Evolutionary conservation across 495 filamentous ascomycete genomes (phyloP).

Genomic region (Friedmanniomyces endolithicus): DNA sequence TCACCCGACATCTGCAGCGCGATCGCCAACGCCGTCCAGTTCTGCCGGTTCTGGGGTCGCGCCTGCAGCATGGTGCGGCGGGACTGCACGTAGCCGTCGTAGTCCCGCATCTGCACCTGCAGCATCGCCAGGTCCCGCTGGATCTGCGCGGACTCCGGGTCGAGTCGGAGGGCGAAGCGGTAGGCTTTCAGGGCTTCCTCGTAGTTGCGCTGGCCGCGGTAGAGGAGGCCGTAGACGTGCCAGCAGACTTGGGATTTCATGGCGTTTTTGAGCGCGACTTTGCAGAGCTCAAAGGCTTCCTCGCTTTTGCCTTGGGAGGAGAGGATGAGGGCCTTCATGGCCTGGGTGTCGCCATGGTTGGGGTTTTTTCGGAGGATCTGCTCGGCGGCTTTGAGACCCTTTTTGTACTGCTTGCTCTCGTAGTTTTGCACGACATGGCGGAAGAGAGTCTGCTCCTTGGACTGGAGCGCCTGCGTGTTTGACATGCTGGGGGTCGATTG

Average conservation of each 20-base stretch:
- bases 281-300: conserved; percentile 86
- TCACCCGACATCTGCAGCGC: conserved; percentile 84
- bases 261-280: conserved; percentile 78
- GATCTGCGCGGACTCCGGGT: conserved; percentile 88
- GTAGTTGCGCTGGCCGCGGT: conserved; percentile 86
- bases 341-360: conserved; percentile 94
- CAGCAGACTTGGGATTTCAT: conserved; percentile 99
- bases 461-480: conserved; percentile 57
- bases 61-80: conserved; percentile 72
- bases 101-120: conserved; percentile 95
- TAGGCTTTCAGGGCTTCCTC: conserved; percentile 99
- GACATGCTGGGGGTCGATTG: conserved; percentile 4
- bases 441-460: conserved; percentile 90
- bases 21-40: conserved; percentile 91
- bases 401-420: conserved; percentile 98
- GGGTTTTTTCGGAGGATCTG: conserved; percentile 89
- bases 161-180: conserved; percentile 80
- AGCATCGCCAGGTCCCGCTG: conserved; percentile 85
- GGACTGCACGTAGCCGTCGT: conserved; percentile 81
- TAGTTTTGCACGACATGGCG: conserved; percentile 86
- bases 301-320: conserved; percentile 80
- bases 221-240: conserved; percentile 97
- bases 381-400: conserved; percentile 82
- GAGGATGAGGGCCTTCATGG: conserved; percentile 96
- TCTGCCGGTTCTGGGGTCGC: conserved; percentile 65